Evolutionary conservation across 495 filamentous ascomycete genomes (phyloP), one percentile per base, ranked within the genome.

Genomic region (Aspergillus bridgeri): DNA sequence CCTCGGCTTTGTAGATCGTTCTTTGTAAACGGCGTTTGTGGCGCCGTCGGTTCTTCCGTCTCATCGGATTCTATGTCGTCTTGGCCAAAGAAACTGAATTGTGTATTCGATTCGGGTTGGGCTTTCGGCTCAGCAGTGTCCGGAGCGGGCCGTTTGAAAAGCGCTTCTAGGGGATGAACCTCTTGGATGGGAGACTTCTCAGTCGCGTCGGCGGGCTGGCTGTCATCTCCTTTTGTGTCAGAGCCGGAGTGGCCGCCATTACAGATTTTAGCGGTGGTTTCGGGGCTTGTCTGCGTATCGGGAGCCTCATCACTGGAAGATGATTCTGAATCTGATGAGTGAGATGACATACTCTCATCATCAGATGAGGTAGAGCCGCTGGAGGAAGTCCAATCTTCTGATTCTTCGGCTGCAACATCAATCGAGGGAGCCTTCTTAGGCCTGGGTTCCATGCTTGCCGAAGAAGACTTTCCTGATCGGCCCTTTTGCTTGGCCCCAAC

Each of bases 161-260:
- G 82, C 0, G 90, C 89, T 74, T 97, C 92, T 11, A 96, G 76
- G 0, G 92, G 92, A 61, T 96, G 91, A 13, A 94, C 76, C 60
- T 88, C 86, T 62, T 73, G 77, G 18, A 61, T 46, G 24, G 63
- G 53, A 20, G 70, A 23, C 33, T 60, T 19, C 38, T 67, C 56
- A 23, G 63, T 58, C 9, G 17, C 33, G 11, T 63, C 46, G 52
- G 49, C 25, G 1, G 48, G 5, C 38, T 60, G 53, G 3, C 42
- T 49, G 11, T 62, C 51, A 22, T 60, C 49, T 5, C 55, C 51
- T n/a, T 57, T 47, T 47, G 47, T 51, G 19, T 63, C 52, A n/a
- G 51, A 53, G 19, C 51, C 48, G 3, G 62, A 60, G 21, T 56
- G 45, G 33, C 33, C 33, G 33, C 11, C 33, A 38, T 38, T 13